Base-by-base conservation (phyloP, 2,329 filamentous ascomycete species). In the Fonsecaea pugnacius region DNA sequence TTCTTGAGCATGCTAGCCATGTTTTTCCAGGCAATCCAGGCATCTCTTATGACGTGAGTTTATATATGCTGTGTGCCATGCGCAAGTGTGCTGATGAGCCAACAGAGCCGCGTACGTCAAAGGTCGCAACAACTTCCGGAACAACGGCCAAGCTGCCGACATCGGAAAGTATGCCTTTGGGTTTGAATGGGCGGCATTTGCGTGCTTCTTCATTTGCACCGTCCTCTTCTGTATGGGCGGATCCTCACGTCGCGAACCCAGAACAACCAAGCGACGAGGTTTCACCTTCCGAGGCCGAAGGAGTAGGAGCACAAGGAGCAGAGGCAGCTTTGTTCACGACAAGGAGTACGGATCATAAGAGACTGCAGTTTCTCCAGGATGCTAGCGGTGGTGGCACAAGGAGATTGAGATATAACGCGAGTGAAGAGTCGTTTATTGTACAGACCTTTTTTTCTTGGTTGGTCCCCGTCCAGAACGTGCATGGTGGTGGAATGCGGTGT, bases 41-140 rank as follows among this genome's bases (percentile, higher is more conserved):
- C 85, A 40, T 75, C 80, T 38, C 77, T 88, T 59, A 87, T 88
- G 84, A 89, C 86, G 86, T 88, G 78, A 76, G 86, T 82, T 43
- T 33, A 38, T 7, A n/a, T 9, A 43, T 5, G 50, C 58, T 68
- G 57, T 38, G 7, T 18, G 43, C 43, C 21, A 40, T 38, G 12
- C 58, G 21, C 35, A 18, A 8, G 43, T 48, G 48, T 40, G 24
- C 59, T 67, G 36, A 56, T 57, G 64, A 40, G 35, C n/a, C 1
- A 32, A 58, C 69, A 89, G 86, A 60, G 84, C 85, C 50, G 87
- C 85, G 76, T 84, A 80, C 64, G 83, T 88, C 61, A 76, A 83
- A 69, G 86, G 82, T 36, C 85, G 86, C 67, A 73, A 86, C 70
- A 76, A 77, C 50, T 88, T 88, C 79, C 80, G 78, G 52, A 70